Conservation (phyloP, 495 filamentous ascomycete species). For the Penicillium argentinense region DNA sequence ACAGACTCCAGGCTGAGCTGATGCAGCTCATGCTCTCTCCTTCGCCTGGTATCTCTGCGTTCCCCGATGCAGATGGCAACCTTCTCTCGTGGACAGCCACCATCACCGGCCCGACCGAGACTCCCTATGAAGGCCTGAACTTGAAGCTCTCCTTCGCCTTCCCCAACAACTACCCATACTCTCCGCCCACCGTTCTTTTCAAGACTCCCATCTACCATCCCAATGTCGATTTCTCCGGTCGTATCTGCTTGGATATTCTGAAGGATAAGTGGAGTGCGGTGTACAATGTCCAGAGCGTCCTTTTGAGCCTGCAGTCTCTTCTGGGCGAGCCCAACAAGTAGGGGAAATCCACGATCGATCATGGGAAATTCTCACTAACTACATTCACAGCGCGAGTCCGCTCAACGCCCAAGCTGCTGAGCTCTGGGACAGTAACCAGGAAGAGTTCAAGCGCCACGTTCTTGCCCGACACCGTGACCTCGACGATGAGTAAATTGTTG, state of each 20-base stretch:
- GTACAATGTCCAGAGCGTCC: conserved; percentile 90
- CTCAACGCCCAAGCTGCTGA: conserved; percentile 96
- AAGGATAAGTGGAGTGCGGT: conserved; percentile 98
- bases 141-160: conserved; percentile 95
- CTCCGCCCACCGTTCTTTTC: conserved; percentile 89
- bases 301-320: conserved; percentile 91
- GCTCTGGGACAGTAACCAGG: conserved; percentile 87
- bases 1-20: conserved; percentile 89
- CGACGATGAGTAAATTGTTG: conserved; percentile 47
- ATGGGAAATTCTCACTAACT: too few relatives aligned
- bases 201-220: conserved; percentile 93
- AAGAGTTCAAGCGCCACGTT: conserved; percentile 81
- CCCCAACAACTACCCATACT: conserved; percentile 89
- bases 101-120: conserved; percentile 87
- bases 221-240: conserved; percentile 88
- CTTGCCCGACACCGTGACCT: conserved; percentile 62
- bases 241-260: conserved; percentile 94
- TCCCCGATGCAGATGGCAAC: conserved; percentile 87
- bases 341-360: too few relatives aligned
- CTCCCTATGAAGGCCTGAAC: conserved; percentile 82
- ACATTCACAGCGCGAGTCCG: conserved; percentile 70
- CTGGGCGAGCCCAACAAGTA: conserved; percentile 98
- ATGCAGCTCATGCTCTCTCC: conserved; percentile 97
- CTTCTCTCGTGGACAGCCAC: conserved; percentile 90
- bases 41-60: conserved; percentile 91